Conservation (phyloP, 345 rosid genomes). For the Citrus mangshanensis region DNA sequence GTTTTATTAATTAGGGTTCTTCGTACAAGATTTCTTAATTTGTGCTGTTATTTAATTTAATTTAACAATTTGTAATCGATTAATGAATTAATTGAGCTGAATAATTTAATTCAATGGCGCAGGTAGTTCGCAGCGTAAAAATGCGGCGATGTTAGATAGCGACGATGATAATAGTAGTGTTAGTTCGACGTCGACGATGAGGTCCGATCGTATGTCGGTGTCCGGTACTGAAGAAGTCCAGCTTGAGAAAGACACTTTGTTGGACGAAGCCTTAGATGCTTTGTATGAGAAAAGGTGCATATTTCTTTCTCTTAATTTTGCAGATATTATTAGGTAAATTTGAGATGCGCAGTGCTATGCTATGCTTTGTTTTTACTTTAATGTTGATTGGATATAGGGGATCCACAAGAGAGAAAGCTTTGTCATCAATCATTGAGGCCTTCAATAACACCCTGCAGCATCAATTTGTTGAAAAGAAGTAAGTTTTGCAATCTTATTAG, state of each 20-base stretch:
- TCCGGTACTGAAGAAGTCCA: slow-evolving; percentile 57
- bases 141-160: slow-evolving; percentile 55
- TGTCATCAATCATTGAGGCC: slow-evolving; percentile 62
- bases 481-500: slow-evolving; percentile 9
- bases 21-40: background rate
- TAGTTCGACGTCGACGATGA: slow-evolving; percentile 67
- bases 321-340: too few species aligned
- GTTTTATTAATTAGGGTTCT: background rate
- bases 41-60: background rate
- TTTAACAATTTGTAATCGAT: too few species aligned
- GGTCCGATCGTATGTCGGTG: slow-evolving; percentile 52
- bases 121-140: slow-evolving; percentile 54
- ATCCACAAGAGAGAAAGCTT: slow-evolving; percentile 81
- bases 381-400: slow-evolving; percentile 46
- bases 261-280: slow-evolving; percentile 85
- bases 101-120: slow-evolving; percentile 5
- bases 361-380: slow-evolving; percentile 2
- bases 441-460: slow-evolving; percentile 66
- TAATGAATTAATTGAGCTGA: too few species aligned
- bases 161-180: slow-evolving; percentile 83
- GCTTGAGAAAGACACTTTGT: slow-evolving; percentile 54
- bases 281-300: slow-evolving; percentile 70
- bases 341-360: background rate
- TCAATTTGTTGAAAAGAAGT: slow-evolving; percentile 82
- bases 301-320: background rate